These are phyloP conservation scores for Colletotrichum navitas DNA, from an alignment of 2,329 filamentous ascomycete genomes.

Conservation along the genomic window DNA sequence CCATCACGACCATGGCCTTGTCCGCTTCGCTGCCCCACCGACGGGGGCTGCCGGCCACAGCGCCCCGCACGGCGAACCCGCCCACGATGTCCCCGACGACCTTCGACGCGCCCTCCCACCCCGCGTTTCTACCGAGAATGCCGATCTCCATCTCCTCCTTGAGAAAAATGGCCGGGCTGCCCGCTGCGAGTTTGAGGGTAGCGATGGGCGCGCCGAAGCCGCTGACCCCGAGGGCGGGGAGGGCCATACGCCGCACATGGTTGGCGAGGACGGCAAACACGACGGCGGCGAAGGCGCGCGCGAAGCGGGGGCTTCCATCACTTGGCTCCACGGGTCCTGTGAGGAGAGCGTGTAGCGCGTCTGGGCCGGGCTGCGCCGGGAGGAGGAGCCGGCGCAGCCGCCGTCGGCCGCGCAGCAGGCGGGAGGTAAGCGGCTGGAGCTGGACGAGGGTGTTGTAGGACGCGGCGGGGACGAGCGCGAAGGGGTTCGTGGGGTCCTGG, in stretches of 20 bases:
- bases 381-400: not conserved
- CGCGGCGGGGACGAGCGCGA: not conserved
- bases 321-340: slow-evolving; percentile 13
- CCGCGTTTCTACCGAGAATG: not conserved
- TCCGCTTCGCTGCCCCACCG: not conserved
- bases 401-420: not conserved
- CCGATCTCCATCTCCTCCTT: slow-evolving; percentile 43
- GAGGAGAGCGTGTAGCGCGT: not conserved
- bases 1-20: not conserved
- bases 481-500: not conserved
- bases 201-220: slow-evolving; percentile 50
- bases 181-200: slow-evolving; percentile 52
- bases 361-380: not conserved
- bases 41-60: slow-evolving; percentile 10
- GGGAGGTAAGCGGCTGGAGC: not conserved
- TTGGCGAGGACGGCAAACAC: slow-evolving; percentile 54
- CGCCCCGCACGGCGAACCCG: slow-evolving; percentile 16
- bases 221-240: slow-evolving; percentile 49
- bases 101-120: not conserved
- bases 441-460: slow-evolving; percentile 12
- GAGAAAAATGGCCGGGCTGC: slow-evolving; percentile 53
- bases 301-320: slow-evolving; percentile 42
- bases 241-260: slow-evolving; percentile 54
- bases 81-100: slow-evolving; percentile 9
- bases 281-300: slow-evolving; percentile 46